Evolutionary conservation across 78 protist genomes (phyloP), one percentile per base, ranked within the genome.

Genomic region (Dictyostelium purpureum): DNA sequence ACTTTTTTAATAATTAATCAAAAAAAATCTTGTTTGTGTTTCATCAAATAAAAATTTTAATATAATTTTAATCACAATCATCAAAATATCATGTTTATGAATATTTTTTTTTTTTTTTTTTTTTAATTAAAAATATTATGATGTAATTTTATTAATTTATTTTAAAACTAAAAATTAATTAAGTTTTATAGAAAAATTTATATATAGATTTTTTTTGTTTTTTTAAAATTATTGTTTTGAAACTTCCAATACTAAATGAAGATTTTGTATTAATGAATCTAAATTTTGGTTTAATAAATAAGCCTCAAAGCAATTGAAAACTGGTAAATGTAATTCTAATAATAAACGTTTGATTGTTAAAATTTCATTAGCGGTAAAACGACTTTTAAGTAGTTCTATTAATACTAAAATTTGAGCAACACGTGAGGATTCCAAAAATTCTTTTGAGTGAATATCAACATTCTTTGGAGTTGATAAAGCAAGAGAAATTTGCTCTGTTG

Each of bases 221-320:
- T 2, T 6, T 57, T 57, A 52, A 18, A 21, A 19, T 24, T 24
- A 7, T 57, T 61, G 40, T 14, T 61, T 38, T 28, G 2, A 57
- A 9, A 26, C 26, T 57, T 57, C 26, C 26, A 57, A 57, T 26
- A 35, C 66, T 7, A 57, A 26, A 26, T 26, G 26, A 26, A 63
- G 42, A 33, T 63, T 63, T 4, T 63, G 43, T 40, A n/a, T 7
- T 35, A 69, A n/a, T 3, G 52, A 33, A 16, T 38, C 21, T 18
- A 19, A 24, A 69, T 69, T 24, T 38, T 18, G 35, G 33, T 69
- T 69, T 21, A 69, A 11, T n/a, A 40, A n/a, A 24, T n/a, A 69
- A n/a, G 76, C 76, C 40, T 69, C 76, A 7, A 69, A 69, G n/a
- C 47, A 35, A 42, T 69, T 69, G 26, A 69, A 69, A n/a, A 69